These are phyloP conservation scores for Botryococcus braunii DNA, from an alignment of 163 green algal species.

Conservation along the genomic window DNA sequence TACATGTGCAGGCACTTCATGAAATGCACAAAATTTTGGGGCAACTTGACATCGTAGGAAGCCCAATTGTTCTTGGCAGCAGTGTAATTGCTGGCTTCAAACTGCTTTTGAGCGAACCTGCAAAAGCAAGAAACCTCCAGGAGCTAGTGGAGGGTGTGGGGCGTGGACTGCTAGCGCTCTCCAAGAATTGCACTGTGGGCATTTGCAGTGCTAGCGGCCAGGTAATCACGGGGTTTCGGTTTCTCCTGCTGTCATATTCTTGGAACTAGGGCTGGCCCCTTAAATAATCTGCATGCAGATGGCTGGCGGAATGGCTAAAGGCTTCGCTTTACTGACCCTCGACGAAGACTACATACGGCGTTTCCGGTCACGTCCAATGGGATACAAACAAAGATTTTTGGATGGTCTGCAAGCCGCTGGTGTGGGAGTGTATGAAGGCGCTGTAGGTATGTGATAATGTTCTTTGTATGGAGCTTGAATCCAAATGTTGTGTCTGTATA, in stretches of 20 bases:
- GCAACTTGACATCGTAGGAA: conserved; percentile 41
- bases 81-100: conserved; percentile 32
- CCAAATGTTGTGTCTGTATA: not conserved
- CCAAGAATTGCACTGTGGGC: conserved; percentile 39
- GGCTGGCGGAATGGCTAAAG: conserved; percentile 32
- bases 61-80: conserved; percentile 32
- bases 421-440: conserved; percentile 32
- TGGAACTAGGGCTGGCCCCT: no score
- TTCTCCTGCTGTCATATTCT: no score
- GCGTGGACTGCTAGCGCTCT: conserved; percentile 28
- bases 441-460: conserved; percentile 24
- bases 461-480: no score
- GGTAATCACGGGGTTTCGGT: no score
- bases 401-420: conserved; percentile 30
- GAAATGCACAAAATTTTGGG: conserved; percentile 55
- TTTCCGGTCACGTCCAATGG: conserved; percentile 22
- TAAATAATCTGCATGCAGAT: conserved; percentile 15
- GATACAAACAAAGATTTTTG: conserved; percentile 17
- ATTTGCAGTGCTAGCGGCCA: conserved; percentile 36
- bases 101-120: conserved; percentile 41
- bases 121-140: conserved; percentile 36
- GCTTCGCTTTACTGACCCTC: conserved; percentile 34
- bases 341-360: conserved; percentile 46
- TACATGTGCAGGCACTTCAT: conserved; percentile 35
- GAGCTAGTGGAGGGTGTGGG: conserved; percentile 33